Evolutionary conservation across 1,284 basidiomycete species (phyloP), one percentile per base, ranked within the genome.

Genomic region (Puccinia triticina): DNA sequence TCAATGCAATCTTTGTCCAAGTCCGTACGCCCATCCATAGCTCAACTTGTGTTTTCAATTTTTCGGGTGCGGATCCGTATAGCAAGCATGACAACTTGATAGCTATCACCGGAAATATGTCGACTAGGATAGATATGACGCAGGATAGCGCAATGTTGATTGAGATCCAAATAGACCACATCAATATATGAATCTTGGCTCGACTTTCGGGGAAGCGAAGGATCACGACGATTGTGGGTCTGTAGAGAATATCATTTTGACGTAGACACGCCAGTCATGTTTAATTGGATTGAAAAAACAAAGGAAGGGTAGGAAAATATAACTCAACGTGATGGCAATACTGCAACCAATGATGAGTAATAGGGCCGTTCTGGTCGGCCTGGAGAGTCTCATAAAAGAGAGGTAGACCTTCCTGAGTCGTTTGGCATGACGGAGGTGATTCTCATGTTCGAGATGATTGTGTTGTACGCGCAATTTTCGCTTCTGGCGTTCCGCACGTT

Each of bases 31-130:
- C 69, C 71, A 82, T 73, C 79, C 79, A 82, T 34, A 82, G 59
- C 29, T 82, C 79, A 50, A 82, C 59, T 75, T 82, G 79, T 23
- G 79, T 82, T 75, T 82, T 82, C 26, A 82, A 46, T 7, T 82
- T 74, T 46, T 82, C 79, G 23, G 79, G 79, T 48, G 71, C 72
- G 23, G 79, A 82, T 37, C 79, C 79, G 37, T 82, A 82, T 21
- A 82, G 29, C 23, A 82, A 53, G 43, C 57, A 46, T 26, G 72
- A 43, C 43, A 74, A 29, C 46, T 82, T 73, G 34, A 82, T 40
- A 34, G 73, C 71, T 46, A 82, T 64, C 11, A 50, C 57, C 2
- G 79, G 79, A 32, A 75, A 75, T 40, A 82, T n/a, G 29, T 82
- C 79, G 8, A 73, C 71, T n/a, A 82, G 16, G 57, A 82, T 66